Conservation (phyloP, 164 flowering plant species). For the Paratinospora sagittata region DNA sequence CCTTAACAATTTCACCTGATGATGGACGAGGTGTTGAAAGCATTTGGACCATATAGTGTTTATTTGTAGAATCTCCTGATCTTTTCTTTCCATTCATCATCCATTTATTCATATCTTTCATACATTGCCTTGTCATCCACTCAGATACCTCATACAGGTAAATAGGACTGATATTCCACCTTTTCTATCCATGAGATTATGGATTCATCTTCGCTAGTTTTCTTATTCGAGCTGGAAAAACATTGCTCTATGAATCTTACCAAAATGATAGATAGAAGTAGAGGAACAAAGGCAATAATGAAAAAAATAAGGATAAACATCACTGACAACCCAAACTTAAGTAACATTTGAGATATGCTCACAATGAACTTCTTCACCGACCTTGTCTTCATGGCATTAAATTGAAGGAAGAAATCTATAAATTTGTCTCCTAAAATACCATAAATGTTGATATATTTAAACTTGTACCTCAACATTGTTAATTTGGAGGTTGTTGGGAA, state of each 20-base stretch:
- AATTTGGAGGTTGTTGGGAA: too few relatives aligned
- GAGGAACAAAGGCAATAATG: too few relatives aligned
- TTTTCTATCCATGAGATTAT: not conserved
- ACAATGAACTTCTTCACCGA: not conserved
- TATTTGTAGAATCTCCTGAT: too few relatives aligned
- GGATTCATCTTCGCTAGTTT: not conserved
- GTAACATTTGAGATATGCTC: not conserved
- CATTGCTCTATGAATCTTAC: too few relatives aligned
- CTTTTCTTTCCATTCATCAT: not conserved
- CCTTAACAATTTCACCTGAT: not conserved
- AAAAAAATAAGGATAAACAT: too few relatives aligned
- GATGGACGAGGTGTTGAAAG: not conserved
- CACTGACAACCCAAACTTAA: not conserved
- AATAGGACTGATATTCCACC: not conserved
- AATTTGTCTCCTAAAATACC: too few relatives aligned
- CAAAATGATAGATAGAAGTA: too few relatives aligned
- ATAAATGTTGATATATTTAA: not conserved
- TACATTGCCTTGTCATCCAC: not conserved
- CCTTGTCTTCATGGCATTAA: too few relatives aligned
- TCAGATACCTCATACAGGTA: not conserved
- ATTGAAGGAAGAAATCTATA: too few relatives aligned
- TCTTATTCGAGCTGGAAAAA: too few relatives aligned
- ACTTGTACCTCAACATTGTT: too few relatives aligned
- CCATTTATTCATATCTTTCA: conserved; percentile 5
- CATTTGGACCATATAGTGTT: not conserved